Evolutionary conservation across 179 eudicot species (phyloP).

Genomic region (Silene vulgaris): DNA sequence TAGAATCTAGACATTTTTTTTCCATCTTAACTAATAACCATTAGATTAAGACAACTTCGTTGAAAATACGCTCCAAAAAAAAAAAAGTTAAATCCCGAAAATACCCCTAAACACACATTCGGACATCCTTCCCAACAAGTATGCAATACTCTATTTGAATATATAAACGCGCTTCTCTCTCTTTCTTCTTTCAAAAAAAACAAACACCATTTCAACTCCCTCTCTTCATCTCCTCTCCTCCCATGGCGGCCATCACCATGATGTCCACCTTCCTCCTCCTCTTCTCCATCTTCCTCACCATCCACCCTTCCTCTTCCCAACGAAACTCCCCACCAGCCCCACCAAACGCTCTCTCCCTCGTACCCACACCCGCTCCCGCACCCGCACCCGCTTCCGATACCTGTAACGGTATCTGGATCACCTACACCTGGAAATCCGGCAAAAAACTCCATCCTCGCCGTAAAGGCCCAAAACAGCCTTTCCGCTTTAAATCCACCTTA

Average conservation of each 20-base stretch:
- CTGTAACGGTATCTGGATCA: slow-evolving; percentile 40
- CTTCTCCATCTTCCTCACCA: slow-evolving; percentile 14
- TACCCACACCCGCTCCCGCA: slow-evolving; percentile 5
- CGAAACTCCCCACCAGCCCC: slow-evolving; percentile 14
- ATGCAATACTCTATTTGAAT: not conserved
- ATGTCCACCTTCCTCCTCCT: slow-evolving; percentile 8
- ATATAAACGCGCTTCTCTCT: slow-evolving; percentile 22
- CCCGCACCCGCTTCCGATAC: slow-evolving; percentile 33
- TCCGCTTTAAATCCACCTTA: slow-evolving; percentile 32
- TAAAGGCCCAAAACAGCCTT: slow-evolving; percentile 27
- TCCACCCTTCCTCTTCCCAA: slow-evolving; percentile 15
- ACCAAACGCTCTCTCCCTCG: not conserved
- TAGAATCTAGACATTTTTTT: too few relatives aligned
- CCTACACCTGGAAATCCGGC: slow-evolving; percentile 30
- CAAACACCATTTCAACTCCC: not conserved
- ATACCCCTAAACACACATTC: not conserved
- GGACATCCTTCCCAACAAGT: slow-evolving; percentile 21
- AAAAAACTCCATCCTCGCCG: slow-evolving; percentile 31
- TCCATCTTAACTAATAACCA: too few relatives aligned
- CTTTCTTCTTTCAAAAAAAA: slow-evolving; percentile 1
- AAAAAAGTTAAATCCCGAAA: not conserved
- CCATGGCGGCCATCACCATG: slow-evolving; percentile 19
- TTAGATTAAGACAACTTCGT: too few relatives aligned
- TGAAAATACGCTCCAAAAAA: too few relatives aligned
- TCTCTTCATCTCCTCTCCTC: not conserved